Base-by-base conservation (phyloP, 2,329 filamentous ascomycete genomes). In the Fusarium devonianum region DNA sequence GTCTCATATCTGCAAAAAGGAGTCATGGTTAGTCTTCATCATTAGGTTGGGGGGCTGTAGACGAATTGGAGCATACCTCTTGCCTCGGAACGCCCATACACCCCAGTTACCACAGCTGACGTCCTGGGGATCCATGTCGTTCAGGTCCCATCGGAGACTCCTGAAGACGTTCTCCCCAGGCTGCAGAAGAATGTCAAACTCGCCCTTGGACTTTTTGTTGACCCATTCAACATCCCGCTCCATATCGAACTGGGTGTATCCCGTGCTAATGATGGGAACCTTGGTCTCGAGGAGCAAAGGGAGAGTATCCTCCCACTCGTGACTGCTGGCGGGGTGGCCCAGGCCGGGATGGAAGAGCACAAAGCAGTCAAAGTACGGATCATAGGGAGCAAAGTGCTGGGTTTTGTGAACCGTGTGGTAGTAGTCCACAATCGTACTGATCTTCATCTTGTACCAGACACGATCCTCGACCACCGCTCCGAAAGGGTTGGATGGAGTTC, bases 291-390 rank as follows among this genome's bases (percentile, higher is more conserved):
- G 79, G 19, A 99, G 81, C 65, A 92, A 80, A 2, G 94, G 94
- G 7, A 99, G 74, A 0, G 94, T 97, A 64, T 93, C 87, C 50
- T 88, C 83, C 94, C 95, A 99, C 72, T 99, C 94, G 66, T 96
- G 90, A 41, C 89, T 90, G 67, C 88, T 93, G 11, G 92, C 91
- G 1, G 95, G 92, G 71, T 99, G 94, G 10, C 94, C 95, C 13
- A 99, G 82, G 7, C 95, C 95, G 0, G 95, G 95, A 68, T 99
- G 95, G 80, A 97, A 99, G 40, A 97, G 82, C 66, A 99, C 86
- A 69, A 99, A 96, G 72, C 90, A 94, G 77, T 99, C 94, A 71
- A 99, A 96, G 76, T 99, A 99, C 1, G 94, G 94, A 69, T 99
- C 94, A 69, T 95, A 97, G 0, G 95, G 94, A 49, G 89, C 85